These are phyloP conservation scores for Hyphopichia homilentoma DNA, from an alignment of 805 yeast species.

Conservation along the genomic window DNA sequence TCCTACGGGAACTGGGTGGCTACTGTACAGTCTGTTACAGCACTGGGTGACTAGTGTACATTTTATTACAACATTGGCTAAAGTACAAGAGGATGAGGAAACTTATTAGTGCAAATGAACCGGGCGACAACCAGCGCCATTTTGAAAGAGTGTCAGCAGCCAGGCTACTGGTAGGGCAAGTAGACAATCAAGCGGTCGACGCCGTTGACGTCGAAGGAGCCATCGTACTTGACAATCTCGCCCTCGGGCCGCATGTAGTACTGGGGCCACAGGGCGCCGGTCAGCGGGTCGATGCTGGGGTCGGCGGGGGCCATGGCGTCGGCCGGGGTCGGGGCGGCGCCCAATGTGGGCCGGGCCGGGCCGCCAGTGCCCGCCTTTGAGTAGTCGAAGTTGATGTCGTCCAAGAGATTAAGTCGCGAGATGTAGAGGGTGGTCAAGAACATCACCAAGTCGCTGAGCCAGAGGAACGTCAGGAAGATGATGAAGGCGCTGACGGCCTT, in stretches of 20 bases:
- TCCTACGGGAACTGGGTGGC: no score
- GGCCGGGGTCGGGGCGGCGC: neutral
- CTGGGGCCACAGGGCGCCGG: constrained; percentile 2
- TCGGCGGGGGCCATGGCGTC: neutral
- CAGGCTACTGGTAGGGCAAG: neutral
- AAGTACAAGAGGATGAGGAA: no score
- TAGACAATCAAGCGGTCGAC: constrained; percentile 1
- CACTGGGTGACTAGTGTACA: no score
- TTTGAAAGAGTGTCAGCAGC: no score
- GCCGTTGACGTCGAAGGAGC: constrained; percentile 1
- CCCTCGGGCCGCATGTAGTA: constrained; percentile 1
- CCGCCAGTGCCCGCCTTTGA: constrained; percentile 14
- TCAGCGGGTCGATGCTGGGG: neutral
- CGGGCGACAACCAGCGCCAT: no score
- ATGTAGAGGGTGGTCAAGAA: constrained; percentile 38
- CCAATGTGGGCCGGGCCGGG: neutral
- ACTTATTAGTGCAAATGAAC: no score
- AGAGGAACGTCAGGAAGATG: constrained; percentile 34
- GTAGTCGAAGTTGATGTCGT: constrained; percentile 31
- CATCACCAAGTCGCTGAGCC: constrained; percentile 35
- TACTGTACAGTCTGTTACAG: no score
- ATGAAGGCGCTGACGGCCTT: constrained; percentile 34
- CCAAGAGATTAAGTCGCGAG: constrained; percentile 28
- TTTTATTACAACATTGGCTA: no score
- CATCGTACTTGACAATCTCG: constrained; percentile 3